A percentile compares a stretch with the other conserved stretches of the same genome.
Evolutionary conservation across 2,329 filamentous ascomycete genomes (phyloP).

Genomic region (Fusarium longipes): DNA sequence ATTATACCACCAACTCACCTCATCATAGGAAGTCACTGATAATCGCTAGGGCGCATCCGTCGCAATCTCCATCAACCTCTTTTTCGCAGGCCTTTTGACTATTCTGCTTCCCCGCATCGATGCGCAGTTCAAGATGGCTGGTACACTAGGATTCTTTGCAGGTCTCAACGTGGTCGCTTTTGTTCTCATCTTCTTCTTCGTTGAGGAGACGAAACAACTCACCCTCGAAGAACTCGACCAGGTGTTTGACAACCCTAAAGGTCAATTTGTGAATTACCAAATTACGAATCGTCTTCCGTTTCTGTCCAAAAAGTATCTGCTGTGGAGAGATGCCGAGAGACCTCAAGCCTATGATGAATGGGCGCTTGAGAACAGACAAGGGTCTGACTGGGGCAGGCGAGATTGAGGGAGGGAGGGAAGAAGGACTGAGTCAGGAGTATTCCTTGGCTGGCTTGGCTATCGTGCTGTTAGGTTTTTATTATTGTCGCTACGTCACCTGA

Average conservation of each 20-base stretch:
- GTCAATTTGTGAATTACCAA: conserved; percentile 54
- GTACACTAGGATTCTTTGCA: conserved; percentile 56
- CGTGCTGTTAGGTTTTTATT: background rate
- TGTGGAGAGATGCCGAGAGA: background rate
- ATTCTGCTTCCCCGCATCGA: conserved; percentile 55
- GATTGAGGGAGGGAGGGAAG: background rate
- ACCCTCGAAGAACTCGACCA: conserved; percentile 55
- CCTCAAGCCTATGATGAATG: conserved; percentile 6
- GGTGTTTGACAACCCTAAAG: conserved; percentile 47
- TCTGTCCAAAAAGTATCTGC: conserved; percentile 39
- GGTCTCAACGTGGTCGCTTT: conserved; percentile 59
- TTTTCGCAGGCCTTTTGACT: conserved; percentile 59
- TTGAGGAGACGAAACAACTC: conserved; percentile 61
- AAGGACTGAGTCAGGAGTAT: background rate
- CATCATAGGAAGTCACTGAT: conserved; percentile 7
- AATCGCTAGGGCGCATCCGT: conserved; percentile 56
- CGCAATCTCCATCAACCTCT: conserved; percentile 60
- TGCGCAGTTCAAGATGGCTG: conserved; percentile 44
- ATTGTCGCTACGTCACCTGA: background rate
- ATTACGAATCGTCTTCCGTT: conserved; percentile 51
- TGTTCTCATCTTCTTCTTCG: conserved; percentile 58
- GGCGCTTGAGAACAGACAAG: conserved; percentile 9
- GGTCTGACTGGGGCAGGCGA: background rate
- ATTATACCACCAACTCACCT: background rate
- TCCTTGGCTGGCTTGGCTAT: background rate